These are phyloP conservation scores for Penicillium paxilli DNA, from an alignment of 495 filamentous ascomycete species.

Conservation along the genomic window DNA sequence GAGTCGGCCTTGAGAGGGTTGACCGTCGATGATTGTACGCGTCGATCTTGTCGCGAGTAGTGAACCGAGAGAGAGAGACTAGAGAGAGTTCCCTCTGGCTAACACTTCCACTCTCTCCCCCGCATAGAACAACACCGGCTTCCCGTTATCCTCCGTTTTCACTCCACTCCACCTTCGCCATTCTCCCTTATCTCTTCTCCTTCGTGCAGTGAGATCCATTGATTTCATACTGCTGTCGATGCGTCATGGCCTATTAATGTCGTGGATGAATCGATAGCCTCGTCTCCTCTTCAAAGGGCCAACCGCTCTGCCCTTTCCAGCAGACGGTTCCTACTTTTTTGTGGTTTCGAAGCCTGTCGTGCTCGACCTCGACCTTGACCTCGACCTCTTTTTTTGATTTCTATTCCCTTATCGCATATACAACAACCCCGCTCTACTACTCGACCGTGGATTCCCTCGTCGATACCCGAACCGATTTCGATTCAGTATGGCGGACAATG, in stretches of 20 bases:
- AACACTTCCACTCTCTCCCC: conserved; percentile 25
- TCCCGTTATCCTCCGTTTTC: conserved; percentile 25
- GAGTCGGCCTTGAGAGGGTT: conserved; percentile 33
- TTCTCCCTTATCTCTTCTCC: background rate
- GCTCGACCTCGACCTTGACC: background rate
- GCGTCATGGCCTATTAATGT: conserved; percentile 46
- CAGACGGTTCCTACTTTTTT: conserved; percentile 51
- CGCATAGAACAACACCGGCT: conserved; percentile 39
- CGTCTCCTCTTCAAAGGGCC: conserved; percentile 37
- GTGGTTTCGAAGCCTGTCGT: conserved; percentile 11
- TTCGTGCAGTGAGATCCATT: background rate
- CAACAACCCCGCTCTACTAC: background rate
- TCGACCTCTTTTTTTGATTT: background rate
- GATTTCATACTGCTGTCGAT: conserved; percentile 6
- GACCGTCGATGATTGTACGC: conserved; percentile 38
- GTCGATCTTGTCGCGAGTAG: conserved; percentile 36
- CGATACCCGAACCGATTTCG: conserved; percentile 5
- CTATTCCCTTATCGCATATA: background rate
- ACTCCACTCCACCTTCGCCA: background rate
- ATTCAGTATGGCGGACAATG: conserved; percentile 49
- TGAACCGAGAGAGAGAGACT: conserved; percentile 1
- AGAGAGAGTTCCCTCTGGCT: too few relatives aligned
- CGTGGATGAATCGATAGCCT: conserved; percentile 48
- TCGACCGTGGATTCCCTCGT: background rate
- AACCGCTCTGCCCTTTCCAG: conserved; percentile 47